These are phyloP conservation scores for Sclerotinia borealis DNA, from an alignment of 2,329 filamentous ascomycete species.

Conservation along the genomic window DNA sequence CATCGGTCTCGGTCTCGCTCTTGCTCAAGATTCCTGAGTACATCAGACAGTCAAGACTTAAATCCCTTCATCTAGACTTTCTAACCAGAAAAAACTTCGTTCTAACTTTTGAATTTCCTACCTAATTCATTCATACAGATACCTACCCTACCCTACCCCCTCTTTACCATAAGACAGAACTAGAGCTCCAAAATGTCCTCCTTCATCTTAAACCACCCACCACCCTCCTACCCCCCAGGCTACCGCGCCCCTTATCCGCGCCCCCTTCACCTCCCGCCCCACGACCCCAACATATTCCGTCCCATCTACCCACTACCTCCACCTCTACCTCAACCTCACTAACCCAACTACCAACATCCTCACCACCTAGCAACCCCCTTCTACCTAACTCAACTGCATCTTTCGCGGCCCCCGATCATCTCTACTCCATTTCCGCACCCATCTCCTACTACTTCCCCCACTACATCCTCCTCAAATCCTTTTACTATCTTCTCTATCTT, in stretches of 20 bases:
- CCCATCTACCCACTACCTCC: background rate
- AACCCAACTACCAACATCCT: background rate
- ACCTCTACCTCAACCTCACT: too few relatives aligned
- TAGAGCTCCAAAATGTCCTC: background rate
- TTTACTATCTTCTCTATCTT: background rate
- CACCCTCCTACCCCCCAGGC: background rate
- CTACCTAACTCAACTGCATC: background rate
- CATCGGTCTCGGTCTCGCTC: too few relatives aligned
- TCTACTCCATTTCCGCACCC: background rate
- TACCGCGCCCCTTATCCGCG: background rate
- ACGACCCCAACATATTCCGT: too few relatives aligned
- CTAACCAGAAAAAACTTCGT: too few relatives aligned
- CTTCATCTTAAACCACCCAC: too few relatives aligned
- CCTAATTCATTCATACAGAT: too few relatives aligned
- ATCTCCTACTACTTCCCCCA: rapidly evolving
- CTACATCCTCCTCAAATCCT: background rate
- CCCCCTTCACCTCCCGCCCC: background rate
- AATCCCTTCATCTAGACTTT: too few relatives aligned
- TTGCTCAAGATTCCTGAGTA: too few relatives aligned
- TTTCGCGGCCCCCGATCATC: background rate
- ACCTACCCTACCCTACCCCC: background rate
- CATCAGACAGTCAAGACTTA: too few relatives aligned
- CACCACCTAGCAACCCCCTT: background rate
- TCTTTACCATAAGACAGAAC: background rate
- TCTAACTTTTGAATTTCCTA: too few relatives aligned